Percentiles rank a stretch among this genome's conserved stretches.
Evolutionary conservation across 2,329 filamentous ascomycete genomes (phyloP).

Genomic region (Cordyceps tenuipes): DNA sequence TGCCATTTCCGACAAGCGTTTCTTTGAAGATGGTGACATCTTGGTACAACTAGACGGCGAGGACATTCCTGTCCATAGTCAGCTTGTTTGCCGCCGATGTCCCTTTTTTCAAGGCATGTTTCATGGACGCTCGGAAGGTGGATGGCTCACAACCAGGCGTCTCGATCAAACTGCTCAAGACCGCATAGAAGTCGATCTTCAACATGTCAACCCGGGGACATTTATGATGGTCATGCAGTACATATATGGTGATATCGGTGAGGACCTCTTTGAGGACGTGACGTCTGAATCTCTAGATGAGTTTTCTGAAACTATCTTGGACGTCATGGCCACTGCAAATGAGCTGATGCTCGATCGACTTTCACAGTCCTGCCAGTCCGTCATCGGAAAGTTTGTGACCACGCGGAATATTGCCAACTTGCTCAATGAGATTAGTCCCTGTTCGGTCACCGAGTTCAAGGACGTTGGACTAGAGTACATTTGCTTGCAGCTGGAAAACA

Average conservation of each 20-base stretch:
- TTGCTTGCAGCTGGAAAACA: conserved; percentile 80
- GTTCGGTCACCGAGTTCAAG: conserved; percentile 77
- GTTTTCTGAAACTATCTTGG: conserved; percentile 81
- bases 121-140: conserved; percentile 73
- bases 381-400: conserved; percentile 77
- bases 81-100: conserved; percentile 72
- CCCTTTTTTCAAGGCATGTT: conserved; percentile 91
- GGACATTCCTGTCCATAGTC: conserved; percentile 67
- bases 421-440: conserved; percentile 78
- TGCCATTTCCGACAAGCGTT: conserved; percentile 59
- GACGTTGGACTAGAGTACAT: conserved; percentile 83
- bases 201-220: conserved; percentile 63
- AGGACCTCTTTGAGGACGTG: conserved; percentile 73
- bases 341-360: conserved; percentile 92
- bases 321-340: conserved; percentile 83
- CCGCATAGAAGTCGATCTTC: conserved; percentile 66
- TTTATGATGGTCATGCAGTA: conserved; percentile 75
- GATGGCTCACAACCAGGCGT: conserved; percentile 72
- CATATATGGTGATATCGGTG: conserved; percentile 75
- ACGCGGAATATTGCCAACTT: conserved; percentile 78
- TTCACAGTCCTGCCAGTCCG: conserved; percentile 78
- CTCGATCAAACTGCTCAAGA: conserved; percentile 27
- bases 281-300: conserved; percentile 66
- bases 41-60: conserved; percentile 68
- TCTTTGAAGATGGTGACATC: conserved; percentile 74